phyloP scores from a whole-genome alignment of 805 yeast species.

The Clavispora phyllophila region DNA sequence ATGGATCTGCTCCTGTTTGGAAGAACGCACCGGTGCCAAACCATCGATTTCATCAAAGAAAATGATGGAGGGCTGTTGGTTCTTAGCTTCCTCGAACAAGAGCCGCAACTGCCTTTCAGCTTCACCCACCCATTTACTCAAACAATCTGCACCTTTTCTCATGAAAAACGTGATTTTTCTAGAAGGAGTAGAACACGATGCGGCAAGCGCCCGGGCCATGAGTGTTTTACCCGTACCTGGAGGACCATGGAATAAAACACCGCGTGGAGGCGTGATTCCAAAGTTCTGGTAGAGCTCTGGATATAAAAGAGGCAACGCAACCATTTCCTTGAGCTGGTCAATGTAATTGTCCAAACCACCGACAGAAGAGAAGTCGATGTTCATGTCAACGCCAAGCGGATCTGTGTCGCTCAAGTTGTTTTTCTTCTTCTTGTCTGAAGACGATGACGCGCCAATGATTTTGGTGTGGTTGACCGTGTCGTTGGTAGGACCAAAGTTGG shows the following conservation, averaged over 20 bases:
- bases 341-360: conserved; percentile 93
- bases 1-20: conserved; percentile 97
- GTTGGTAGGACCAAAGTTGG: conserved; percentile 10
- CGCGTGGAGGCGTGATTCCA: conserved; percentile 92
- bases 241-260: conserved; percentile 96
- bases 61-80: conserved; percentile 92
- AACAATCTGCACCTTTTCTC: conserved; percentile 97
- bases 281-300: conserved; percentile 92
- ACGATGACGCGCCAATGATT: conserved; percentile 29
- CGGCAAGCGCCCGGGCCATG: conserved; percentile 96
- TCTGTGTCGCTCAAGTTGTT: conserved; percentile 79
- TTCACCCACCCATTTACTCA: conserved; percentile 98
- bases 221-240: conserved; percentile 99
- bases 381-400: conserved; percentile 87
- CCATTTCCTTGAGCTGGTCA: conserved; percentile 94
- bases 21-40: conserved; percentile 93
- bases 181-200: conserved; percentile 82
- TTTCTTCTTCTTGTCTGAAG: conserved; percentile 42
- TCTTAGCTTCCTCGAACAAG: conserved; percentile 91
- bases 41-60: conserved; percentile 99
- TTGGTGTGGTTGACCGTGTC: conserved; percentile 21
- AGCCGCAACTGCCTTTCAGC: conserved; percentile 92
- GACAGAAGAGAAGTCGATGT: conserved; percentile 74
- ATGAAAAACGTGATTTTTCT: conserved; percentile 91
- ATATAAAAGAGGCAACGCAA: conserved; percentile 82